phyloP scores from a whole-genome alignment of 768 basidiomycete species.

The Pluteus cervinus region DNA sequence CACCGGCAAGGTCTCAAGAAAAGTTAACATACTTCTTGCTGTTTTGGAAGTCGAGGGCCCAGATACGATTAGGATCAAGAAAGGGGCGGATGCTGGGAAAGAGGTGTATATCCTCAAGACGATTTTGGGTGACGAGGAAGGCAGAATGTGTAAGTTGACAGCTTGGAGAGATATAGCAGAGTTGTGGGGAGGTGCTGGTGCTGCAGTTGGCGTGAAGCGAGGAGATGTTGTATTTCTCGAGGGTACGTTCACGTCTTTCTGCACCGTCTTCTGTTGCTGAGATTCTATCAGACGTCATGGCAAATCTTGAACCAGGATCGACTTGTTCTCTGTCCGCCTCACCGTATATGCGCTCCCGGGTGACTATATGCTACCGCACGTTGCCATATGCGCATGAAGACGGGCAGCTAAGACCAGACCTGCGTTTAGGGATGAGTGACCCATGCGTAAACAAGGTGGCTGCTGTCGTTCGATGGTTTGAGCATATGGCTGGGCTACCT shows the following conservation, averaged over 20 bases:
- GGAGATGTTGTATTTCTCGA: conserved; percentile 71
- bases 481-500: conserved; percentile 59
- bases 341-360: conserved; percentile 51
- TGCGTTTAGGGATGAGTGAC: conserved; percentile 66
- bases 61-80: conserved; percentile 59
- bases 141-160: conserved; percentile 62
- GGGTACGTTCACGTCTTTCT: conserved; percentile 36
- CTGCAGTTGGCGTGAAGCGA: conserved; percentile 43
- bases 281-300: no score
- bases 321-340: conserved; percentile 64
- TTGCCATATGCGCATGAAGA: conserved; percentile 63
- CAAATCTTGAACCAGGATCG: no score
- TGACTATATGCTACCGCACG: conserved; percentile 74
- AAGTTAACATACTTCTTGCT: conserved; percentile 56
- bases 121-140: conserved; percentile 69
- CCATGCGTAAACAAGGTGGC: conserved; percentile 64
- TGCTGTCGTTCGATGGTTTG: conserved; percentile 64
- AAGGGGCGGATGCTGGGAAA: conserved; percentile 63
- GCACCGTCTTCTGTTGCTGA: conserved; percentile 4
- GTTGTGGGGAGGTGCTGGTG: conserved; percentile 50
- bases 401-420: conserved; percentile 58
- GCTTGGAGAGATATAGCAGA: conserved; percentile 79
- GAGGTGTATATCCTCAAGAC: conserved; percentile 64
- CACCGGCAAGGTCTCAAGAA: conserved; percentile 33
- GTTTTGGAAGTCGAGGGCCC: conserved; percentile 76